Base-by-base conservation (phyloP, 805 yeast species). In the Candida orba region DNA sequence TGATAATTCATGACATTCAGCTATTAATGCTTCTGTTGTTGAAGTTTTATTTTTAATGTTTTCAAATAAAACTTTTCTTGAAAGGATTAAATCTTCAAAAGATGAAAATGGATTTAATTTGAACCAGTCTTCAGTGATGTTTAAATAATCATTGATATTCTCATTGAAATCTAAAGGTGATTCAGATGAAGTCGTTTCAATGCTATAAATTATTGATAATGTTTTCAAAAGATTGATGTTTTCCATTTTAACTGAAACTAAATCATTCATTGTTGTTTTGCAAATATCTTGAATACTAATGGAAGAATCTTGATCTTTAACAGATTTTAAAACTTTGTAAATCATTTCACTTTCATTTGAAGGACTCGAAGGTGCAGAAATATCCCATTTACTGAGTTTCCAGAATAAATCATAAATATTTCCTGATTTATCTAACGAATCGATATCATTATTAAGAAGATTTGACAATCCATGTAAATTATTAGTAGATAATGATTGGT, bases 361-460 rank as follows among this genome's bases (percentile, higher is more conserved):
- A 0, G 72, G 57, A 0, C 46, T 50, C 3, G 54, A 57, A 1
- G 80, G 69, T 0, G 57, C 48, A 0, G 95, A 86, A 2, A 84
- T 47, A 42, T 82, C 83, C 97, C 97, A 90, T 40, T 76, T 75
- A 36, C 73, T 75, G 34, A 90, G 61, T 54, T 84, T 84, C 88
- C 96, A 82, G 1, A 80, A 75, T 77, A 88, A 80, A 45, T 75
- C 78, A 56, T 72, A 84, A 1, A 62, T 45, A 22, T 59, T 58
- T 20, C 54, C 57, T 2, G 48, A 41, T 10, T 52, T 52, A 7
- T 44, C 40, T 1, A 31, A 5, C 0, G 46, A 33, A 7, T 45
- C 44, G 12, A 49, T 29, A n/a, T 48, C 51, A 9, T 63, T 60
- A 33, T 64, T 60, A 8, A 72, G 59, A n/a, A 76, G 49, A 30